phyloP scores from a whole-genome alignment of 225 moss, liverwort and hornwort species.

The Thuidium tamariscinum region DNA sequence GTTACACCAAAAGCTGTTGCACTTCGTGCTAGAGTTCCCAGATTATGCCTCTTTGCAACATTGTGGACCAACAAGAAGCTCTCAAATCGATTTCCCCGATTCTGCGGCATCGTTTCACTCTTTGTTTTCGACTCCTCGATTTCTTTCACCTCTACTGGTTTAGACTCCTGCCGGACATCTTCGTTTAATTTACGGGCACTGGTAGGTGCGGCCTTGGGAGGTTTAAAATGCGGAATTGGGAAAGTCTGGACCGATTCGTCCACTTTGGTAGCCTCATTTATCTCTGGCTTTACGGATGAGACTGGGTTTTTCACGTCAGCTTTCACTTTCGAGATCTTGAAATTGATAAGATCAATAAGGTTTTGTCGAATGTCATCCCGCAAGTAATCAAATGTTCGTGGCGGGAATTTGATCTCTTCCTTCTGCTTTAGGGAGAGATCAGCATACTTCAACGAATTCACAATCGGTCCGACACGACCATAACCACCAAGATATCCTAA shows the following conservation, averaged over 20 bases:
- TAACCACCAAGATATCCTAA: constrained; percentile 35
- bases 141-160: not conserved
- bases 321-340: constrained; percentile 28
- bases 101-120: not conserved
- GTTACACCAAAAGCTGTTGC: constrained; percentile 92
- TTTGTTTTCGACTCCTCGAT: not conserved
- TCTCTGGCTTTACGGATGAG: not conserved
- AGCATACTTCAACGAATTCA: constrained; percentile 26
- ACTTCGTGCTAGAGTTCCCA: constrained; percentile 93
- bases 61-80: constrained; percentile 84
- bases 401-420: constrained; percentile 32
- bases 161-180: not conserved
- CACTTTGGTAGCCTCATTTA: constrained; percentile 4
- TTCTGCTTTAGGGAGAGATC: constrained; percentile 46
- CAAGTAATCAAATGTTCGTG: constrained; percentile 48
- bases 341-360: constrained; percentile 44
- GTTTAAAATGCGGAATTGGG: constrained; percentile 15
- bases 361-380: constrained; percentile 53
- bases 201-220: constrained; percentile 6
- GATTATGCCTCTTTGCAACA: constrained; percentile 90
- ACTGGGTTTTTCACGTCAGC: not conserved
- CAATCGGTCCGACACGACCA: constrained; percentile 26
- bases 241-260: constrained; percentile 7
- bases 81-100: constrained; percentile 13
- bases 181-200: not conserved